These are phyloP conservation scores for Cyclotella choctawhatcheeana DNA, from an alignment of 108 stramenopile genomes.

Conservation along the genomic window DNA sequence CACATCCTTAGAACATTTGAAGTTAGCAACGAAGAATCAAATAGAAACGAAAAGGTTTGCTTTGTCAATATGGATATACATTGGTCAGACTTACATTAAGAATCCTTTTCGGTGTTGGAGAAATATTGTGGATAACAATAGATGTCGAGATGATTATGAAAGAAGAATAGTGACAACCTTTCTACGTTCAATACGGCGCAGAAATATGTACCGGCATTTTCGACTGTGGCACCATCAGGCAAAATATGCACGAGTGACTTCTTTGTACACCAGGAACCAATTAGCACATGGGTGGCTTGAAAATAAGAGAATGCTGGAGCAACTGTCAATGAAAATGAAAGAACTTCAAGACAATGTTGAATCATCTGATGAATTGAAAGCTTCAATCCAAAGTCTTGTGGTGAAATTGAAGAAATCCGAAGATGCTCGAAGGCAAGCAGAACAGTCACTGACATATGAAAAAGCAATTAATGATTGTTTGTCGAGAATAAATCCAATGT, in stretches of 20 bases:
- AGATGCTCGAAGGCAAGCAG: background rate
- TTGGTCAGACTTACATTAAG: background rate
- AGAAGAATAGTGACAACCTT: background rate
- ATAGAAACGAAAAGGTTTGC: background rate
- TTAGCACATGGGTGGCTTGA: constrained; percentile 9
- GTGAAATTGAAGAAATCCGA: background rate
- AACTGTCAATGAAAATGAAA: background rate
- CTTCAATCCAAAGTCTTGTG: background rate
- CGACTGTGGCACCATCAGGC: constrained; percentile 2
- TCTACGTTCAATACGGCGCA: background rate
- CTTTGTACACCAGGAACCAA: constrained; percentile 11
- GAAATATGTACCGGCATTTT: background rate
- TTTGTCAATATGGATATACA: background rate
- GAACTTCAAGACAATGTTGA: background rate
- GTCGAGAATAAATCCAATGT: background rate
- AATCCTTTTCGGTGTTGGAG: background rate
- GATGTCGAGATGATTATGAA: background rate
- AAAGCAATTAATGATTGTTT: background rate
- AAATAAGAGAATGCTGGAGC: background rate
- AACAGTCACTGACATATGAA: background rate
- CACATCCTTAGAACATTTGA: background rate
- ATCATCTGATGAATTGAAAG: background rate
- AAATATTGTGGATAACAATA: background rate
- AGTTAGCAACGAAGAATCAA: background rate
- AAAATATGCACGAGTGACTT: constrained; percentile 1